Percentiles rank a stretch among this genome's conserved stretches.
phyloP scores from a whole-genome alignment of 2,329 filamentous ascomycete species.

The Sporothrix schenckii region DNA sequence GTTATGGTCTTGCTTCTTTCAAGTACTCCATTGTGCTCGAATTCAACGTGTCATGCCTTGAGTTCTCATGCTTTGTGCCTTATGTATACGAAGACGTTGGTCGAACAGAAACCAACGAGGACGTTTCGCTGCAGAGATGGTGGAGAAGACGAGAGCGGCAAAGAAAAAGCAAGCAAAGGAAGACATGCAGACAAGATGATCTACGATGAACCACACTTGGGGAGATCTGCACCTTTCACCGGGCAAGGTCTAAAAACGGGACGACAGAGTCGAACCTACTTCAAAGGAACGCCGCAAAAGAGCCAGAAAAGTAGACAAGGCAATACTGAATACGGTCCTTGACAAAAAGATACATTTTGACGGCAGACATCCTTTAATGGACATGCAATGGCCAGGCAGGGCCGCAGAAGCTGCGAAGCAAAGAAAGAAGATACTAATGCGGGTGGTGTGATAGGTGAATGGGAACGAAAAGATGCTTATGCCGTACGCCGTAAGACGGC shows the following conservation, averaged over 20 bases:
- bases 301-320: not conserved
- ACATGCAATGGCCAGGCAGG: conserved; percentile 24
- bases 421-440: not conserved
- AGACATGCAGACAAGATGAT: not conserved
- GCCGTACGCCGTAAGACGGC: not conserved
- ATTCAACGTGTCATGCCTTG: too few relatives aligned
- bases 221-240: conserved; percentile 12
- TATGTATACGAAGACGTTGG: too few relatives aligned
- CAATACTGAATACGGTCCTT: too few relatives aligned
- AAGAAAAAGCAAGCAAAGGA: conserved; percentile 11
- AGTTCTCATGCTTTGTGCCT: too few relatives aligned
- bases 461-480: not conserved
- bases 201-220: not conserved
- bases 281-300: not conserved
- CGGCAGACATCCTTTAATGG: not conserved
- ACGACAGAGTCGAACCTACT: not conserved
- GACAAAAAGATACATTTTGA: not conserved
- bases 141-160: not conserved
- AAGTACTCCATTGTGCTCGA: too few relatives aligned
- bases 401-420: not conserved
- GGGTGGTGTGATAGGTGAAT: not conserved
- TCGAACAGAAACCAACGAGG: not conserved
- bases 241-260: not conserved
- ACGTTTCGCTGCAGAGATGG: not conserved
- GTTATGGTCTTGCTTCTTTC: too few relatives aligned